Evolutionary conservation across 306 rosid genomes (phyloP).

Genomic region (Delonix regia): DNA sequence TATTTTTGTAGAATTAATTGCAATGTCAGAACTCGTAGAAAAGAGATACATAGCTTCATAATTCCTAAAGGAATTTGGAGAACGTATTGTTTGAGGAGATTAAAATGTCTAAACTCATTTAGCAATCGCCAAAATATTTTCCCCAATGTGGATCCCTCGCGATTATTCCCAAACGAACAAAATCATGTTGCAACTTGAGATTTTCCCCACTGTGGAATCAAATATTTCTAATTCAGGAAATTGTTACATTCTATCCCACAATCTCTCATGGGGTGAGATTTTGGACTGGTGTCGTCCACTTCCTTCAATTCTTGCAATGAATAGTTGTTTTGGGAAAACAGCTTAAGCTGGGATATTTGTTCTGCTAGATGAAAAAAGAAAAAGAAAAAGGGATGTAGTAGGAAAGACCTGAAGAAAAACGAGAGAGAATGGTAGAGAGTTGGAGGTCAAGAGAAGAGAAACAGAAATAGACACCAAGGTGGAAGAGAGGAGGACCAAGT

Average conservation of each 20-base stretch:
- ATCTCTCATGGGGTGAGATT: not conserved
- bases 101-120: not conserved
- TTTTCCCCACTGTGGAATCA: not conserved
- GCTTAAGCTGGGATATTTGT: too few relatives aligned
- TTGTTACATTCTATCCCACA: not conserved
- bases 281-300: not conserved
- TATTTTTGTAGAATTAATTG: too few relatives aligned
- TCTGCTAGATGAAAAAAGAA: too few relatives aligned
- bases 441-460: too few relatives aligned
- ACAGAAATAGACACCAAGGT: too few relatives aligned
- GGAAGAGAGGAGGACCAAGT: too few relatives aligned
- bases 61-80: not conserved
- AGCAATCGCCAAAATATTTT: not conserved
- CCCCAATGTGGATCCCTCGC: not conserved
- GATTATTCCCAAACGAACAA: not conserved
- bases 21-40: not conserved
- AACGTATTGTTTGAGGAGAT: not conserved
- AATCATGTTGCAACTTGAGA: not conserved
- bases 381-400: too few relatives aligned
- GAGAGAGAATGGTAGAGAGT: too few relatives aligned
- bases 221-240: not conserved
- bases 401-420: too few relatives aligned
- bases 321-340: too few relatives aligned
- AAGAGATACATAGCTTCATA: not conserved
- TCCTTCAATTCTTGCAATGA: not conserved